phyloP scores from a whole-genome alignment of 192 early-diverging fungal genomes.

The Mortierella hygrophila region DNA sequence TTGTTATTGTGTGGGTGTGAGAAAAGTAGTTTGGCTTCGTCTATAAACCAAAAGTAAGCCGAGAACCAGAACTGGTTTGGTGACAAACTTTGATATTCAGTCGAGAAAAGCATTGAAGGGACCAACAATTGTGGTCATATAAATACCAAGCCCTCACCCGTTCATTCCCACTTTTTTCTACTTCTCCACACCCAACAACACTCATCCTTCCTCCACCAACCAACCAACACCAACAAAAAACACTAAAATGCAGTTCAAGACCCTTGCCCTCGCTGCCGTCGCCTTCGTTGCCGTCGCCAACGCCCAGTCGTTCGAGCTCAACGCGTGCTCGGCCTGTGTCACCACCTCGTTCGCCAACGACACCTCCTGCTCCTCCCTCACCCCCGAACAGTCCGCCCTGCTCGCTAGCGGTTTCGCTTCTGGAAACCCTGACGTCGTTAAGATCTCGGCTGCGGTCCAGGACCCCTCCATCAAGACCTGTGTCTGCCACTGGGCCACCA shows the following conservation, averaged over 20 bases:
- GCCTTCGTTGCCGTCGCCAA: conserved; percentile 38
- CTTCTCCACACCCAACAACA: conserved; percentile 8
- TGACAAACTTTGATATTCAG: background rate
- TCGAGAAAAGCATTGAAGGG: background rate
- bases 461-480: conserved; percentile 20
- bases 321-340: conserved; percentile 39
- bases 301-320: conserved; percentile 30
- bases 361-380: conserved; percentile 25
- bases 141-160: background rate
- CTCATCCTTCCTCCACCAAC: background rate
- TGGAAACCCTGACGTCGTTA: background rate
- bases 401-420: background rate
- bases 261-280: conserved; percentile 47
- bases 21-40: background rate
- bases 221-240: background rate
- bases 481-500: conserved; percentile 35
- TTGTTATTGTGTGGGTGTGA: background rate
- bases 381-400: background rate
- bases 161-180: background rate
- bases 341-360: conserved; percentile 35
- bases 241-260: conserved; percentile 54
- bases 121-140: background rate
- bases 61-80: background rate
- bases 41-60: background rate
- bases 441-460: background rate